Conservation (phyloP, 257 asterid species). For the Henckelia pumila region DNA sequence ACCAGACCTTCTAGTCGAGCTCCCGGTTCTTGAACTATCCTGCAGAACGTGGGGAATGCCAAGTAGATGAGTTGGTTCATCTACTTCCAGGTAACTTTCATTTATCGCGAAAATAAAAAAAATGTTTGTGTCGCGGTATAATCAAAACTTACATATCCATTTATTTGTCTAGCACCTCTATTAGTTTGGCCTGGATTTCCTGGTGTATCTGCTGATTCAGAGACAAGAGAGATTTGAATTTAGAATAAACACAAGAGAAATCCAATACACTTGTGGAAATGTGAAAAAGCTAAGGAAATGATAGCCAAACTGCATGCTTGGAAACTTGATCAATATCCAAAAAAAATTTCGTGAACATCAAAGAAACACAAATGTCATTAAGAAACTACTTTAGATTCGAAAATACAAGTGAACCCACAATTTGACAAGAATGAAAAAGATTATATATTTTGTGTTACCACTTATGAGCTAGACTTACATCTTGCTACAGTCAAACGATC, state of each 20-base stretch:
- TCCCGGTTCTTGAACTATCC: slow-evolving; percentile 48
- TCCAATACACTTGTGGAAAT: too few species aligned
- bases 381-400: too few species aligned
- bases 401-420: too few species aligned
- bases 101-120: background rate
- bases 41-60: slow-evolving; percentile 25
- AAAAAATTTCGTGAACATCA: too few species aligned
- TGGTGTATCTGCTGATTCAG: slow-evolving; percentile 39
- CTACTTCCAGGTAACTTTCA: background rate
- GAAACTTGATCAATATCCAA: too few species aligned
- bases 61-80: background rate
- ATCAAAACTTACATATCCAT: slow-evolving; percentile 56
- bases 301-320: too few species aligned
- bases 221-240: slow-evolving; percentile 15
- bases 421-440: too few species aligned
- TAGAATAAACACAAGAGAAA: background rate
- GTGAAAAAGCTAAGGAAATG: too few species aligned
- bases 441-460: too few species aligned
- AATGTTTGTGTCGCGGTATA: slow-evolving; percentile 4
- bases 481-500: too few species aligned
- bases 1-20: slow-evolving; percentile 36
- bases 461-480: too few species aligned
- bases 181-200: slow-evolving; percentile 50
- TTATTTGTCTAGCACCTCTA: slow-evolving; percentile 48
- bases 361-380: too few species aligned